These are phyloP conservation scores for Leccinum arenicola DNA, from an alignment of 768 basidiomycete species.

Conservation along the genomic window DNA sequence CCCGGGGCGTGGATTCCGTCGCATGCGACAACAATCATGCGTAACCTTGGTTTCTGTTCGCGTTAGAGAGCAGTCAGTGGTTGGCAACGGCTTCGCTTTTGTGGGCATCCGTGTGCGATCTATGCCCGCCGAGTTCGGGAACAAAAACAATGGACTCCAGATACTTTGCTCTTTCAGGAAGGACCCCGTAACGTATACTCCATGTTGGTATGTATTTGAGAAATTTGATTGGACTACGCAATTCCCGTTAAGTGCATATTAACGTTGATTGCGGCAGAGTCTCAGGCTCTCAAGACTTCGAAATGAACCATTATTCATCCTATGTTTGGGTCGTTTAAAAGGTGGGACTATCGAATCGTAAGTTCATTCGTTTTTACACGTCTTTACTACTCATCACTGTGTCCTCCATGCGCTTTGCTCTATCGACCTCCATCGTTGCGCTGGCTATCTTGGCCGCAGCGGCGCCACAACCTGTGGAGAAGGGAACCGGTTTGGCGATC, in stretches of 20 bases:
- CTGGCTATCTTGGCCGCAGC: conserved; percentile 10
- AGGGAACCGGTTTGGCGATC: background rate
- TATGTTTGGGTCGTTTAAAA: background rate
- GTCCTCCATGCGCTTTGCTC: background rate
- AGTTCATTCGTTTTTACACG: background rate
- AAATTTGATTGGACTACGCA: background rate
- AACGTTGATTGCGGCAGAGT: background rate
- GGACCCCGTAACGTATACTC: background rate
- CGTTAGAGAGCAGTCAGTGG: background rate
- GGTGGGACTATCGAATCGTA: background rate
- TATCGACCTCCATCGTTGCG: background rate
- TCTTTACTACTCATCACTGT: background rate
- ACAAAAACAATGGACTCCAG: background rate
- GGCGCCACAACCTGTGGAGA: background rate
- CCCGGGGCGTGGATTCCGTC: background rate
- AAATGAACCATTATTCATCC: background rate
- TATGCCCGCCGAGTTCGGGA: background rate
- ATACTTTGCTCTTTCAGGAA: background rate
- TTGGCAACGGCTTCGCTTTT: background rate
- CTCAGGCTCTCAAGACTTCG: background rate
- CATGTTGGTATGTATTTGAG: too few relatives aligned
- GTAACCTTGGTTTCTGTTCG: background rate
- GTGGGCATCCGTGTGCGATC: background rate
- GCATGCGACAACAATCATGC: background rate
- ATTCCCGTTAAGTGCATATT: background rate